Evolutionary conservation across 257 asterid genomes (phyloP).

Genomic region (Scutellaria barbata): DNA sequence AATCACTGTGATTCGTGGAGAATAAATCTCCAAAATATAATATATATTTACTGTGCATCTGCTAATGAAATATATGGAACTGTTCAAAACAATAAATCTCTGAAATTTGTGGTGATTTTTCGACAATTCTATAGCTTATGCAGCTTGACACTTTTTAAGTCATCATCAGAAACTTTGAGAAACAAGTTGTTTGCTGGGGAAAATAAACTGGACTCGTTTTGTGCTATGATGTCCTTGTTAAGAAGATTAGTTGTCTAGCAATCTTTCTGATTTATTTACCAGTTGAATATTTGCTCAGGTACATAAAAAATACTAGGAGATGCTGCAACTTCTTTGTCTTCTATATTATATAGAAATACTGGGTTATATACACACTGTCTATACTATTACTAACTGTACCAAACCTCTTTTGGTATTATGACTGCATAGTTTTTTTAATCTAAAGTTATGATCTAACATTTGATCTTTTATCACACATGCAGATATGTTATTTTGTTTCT

Average conservation of each 20-base stretch:
- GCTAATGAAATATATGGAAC: neutral
- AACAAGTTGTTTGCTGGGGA: neutral
- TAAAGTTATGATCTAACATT: slow-evolving; percentile 5
- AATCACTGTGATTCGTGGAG: neutral
- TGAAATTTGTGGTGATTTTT: slow-evolving; percentile 11
- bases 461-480: slow-evolving; percentile 39
- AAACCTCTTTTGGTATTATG: slow-evolving; percentile 10
- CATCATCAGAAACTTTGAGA: neutral
- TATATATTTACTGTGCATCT: neutral
- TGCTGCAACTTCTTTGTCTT: slow-evolving; percentile 20
- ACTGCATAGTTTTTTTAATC: slow-evolving; percentile 22
- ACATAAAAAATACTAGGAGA: slow-evolving; percentile 1
- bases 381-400: slow-evolving; percentile 12
- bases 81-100: neutral
- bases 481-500: slow-evolving; percentile 86
- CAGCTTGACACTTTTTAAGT: neutral
- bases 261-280: neutral
- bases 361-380: slow-evolving; percentile 11
- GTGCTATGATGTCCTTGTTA: neutral
- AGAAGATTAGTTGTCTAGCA: neutral
- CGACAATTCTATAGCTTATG: slow-evolving; percentile 6
- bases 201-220: neutral
- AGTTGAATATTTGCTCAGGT: neutral
- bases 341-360: slow-evolving; percentile 18
- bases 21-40: neutral